Evolutionary conservation across 2,329 filamentous ascomycete genomes (phyloP), one percentile per base, ranked within the genome.

Genomic region (Xylaria sp.): DNA sequence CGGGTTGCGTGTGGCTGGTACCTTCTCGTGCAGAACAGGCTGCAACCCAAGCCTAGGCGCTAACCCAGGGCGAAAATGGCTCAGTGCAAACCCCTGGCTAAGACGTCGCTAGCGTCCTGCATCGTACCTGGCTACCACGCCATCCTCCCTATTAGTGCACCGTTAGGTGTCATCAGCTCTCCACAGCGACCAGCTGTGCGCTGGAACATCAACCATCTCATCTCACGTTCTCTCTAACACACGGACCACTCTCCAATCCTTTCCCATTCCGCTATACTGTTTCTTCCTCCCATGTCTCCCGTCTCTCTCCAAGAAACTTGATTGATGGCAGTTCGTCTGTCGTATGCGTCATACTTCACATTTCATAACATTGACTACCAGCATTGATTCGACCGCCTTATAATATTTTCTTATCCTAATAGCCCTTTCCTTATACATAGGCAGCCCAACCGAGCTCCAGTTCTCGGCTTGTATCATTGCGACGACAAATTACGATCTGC

Each of bases 51-150:
- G 32, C 28, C 48, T 39, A 7, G 64, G 58, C 23, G 64, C 44
- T 48, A 32, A 55, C 28, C 44, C 23, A 56, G 59, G 59, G 57
- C n/a, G 48, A 39, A 39, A 50, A 63, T 32, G 32, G 44, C 61
- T 65, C 50, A 52, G 41, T 41, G 28, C 61, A 65, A 8, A 15
- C 12, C 46, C 66, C 48, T 39, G 48, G 34, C 50, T 10, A 32
- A 32, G 50, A 54, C 51, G 32, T 63, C 48, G 50, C 60, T 67
- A 70, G 67, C 63, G 63, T 64, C 60, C 68, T 67, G 63, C 68
- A 61, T 51, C n/a, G 59, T 70, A 46, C 59, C 64, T 67, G 58
- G 28, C 52, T 46, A 57, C 15, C 28, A 15, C 37, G 18, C 28
- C 28, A 28, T 15, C 13, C 18, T 37, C 52, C 51, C 52, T 50